These are phyloP conservation scores for Gossypium sturtianum DNA, from an alignment of 345 rosid species.

Conservation along the genomic window DNA sequence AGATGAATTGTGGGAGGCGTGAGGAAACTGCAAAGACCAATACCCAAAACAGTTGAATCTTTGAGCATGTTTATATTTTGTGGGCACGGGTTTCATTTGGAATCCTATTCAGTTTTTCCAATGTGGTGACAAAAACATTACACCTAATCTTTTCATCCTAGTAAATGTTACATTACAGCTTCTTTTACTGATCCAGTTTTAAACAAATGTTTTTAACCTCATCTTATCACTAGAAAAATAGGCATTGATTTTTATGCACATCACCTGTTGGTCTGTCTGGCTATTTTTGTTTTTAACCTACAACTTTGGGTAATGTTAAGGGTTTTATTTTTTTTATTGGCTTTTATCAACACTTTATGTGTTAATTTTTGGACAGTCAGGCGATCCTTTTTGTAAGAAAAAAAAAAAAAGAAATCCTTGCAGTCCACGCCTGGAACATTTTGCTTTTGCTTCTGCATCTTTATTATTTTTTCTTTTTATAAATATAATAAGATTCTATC, in stretches of 20 bases:
- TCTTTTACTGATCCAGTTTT: background rate
- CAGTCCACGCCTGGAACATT: constrained; percentile 5
- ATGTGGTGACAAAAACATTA: background rate
- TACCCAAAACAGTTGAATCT: background rate
- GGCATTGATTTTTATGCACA: background rate
- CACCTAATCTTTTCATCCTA: too few relatives aligned
- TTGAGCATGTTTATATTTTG: background rate
- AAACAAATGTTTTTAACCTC: background rate
- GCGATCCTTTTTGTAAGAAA: too few relatives aligned
- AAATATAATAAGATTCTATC: background rate
- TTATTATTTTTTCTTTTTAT: background rate
- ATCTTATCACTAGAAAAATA: background rate
- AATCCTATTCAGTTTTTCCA: background rate
- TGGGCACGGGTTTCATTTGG: background rate
- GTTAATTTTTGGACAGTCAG: background rate
- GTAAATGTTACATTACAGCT: too few relatives aligned
- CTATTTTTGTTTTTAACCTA: background rate
- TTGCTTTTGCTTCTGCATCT: background rate
- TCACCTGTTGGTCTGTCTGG: background rate
- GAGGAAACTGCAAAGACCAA: background rate
- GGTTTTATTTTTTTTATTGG: background rate
- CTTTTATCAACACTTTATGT: background rate
- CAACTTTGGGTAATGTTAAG: background rate
- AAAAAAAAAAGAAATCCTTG: background rate
- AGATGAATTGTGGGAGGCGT: background rate